phyloP scores from a whole-genome alignment of 2,329 filamentous ascomycete species.

The Alternaria ethzedia region DNA sequence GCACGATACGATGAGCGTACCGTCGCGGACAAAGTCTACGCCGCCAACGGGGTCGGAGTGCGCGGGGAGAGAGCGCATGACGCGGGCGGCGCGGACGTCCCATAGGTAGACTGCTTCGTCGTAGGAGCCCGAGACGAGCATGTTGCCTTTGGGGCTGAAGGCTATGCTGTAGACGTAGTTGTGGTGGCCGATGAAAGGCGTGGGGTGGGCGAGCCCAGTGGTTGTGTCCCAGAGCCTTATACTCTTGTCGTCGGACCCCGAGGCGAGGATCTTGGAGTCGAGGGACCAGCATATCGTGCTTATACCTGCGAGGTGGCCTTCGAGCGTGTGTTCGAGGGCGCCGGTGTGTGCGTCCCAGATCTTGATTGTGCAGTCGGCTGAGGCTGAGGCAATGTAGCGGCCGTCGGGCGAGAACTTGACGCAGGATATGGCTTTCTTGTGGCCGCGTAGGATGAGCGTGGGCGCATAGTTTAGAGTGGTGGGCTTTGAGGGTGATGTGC shows the following conservation, averaged over 20 bases:
- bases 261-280: constrained; percentile 84
- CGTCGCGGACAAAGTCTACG: constrained; percentile 91
- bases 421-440: constrained; percentile 78
- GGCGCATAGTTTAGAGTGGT: constrained; percentile 70
- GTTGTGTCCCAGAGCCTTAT: constrained; percentile 87
- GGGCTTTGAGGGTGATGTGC: constrained; percentile 55
- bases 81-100: constrained; percentile 86
- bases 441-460: constrained; percentile 75
- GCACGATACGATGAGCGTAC: constrained; percentile 89
- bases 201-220: constrained; percentile 65
- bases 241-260: constrained; percentile 93
- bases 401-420: constrained; percentile 93
- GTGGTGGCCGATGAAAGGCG: constrained; percentile 80
- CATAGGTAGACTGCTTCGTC: constrained; percentile 97
- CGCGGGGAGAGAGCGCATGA: constrained; percentile 90
- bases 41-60: constrained; percentile 94
- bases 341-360: constrained; percentile 86
- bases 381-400: constrained; percentile 85
- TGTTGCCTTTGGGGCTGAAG: constrained; percentile 98
- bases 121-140: constrained; percentile 92
- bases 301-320: constrained; percentile 91
- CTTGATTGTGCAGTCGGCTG: constrained; percentile 85
- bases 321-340: constrained; percentile 81
- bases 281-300: constrained; percentile 95
- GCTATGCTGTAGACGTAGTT: constrained; percentile 95